Percentiles rank a stretch among this genome's conserved stretches.
Conservation (phyloP, 495 filamentous ascomycete species). For the Podospora pseudoanserina region DNA sequence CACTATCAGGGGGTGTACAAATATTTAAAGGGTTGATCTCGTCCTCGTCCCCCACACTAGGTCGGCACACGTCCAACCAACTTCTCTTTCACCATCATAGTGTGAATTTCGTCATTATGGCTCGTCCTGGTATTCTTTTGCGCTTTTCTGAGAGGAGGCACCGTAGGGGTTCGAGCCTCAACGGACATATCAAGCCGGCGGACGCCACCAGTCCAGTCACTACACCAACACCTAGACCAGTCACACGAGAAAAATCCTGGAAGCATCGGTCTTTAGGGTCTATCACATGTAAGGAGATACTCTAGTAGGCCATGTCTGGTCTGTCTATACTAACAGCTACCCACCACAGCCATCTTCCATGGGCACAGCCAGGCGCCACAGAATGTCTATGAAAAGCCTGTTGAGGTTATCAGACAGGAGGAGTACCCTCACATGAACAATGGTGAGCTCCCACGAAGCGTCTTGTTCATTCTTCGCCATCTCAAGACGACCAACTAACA, state of each 20-base stretch:
- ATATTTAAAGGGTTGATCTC: conserved; percentile 1
- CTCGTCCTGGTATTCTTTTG: conserved; percentile 11
- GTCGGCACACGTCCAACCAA: neutral
- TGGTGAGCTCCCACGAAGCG: conserved; percentile 28
- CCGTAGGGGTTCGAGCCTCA: neutral
- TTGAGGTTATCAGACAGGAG: conserved; percentile 41
- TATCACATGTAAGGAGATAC: conserved; percentile 15
- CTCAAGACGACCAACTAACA: neutral
- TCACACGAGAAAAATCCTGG: conserved; percentile 8
- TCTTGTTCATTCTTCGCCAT: neutral
- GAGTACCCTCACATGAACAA: conserved; percentile 49
- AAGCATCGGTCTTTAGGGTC: conserved; percentile 17
- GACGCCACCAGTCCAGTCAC: no score
- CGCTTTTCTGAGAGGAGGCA: conserved; percentile 16
- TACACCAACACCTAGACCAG: neutral
- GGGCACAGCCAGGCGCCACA: neutral
- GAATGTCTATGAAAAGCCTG: conserved; percentile 33
- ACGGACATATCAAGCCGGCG: neutral
- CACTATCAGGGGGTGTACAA: neutral
- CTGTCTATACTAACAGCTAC: neutral
- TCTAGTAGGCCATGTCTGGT: neutral
- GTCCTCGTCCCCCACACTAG: neutral
- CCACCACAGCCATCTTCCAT: neutral
- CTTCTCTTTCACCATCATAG: neutral
- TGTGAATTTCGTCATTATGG: conserved; percentile 14